These are phyloP conservation scores for Angophora floribunda DNA, from an alignment of 345 rosid species.

Conservation along the genomic window DNA sequence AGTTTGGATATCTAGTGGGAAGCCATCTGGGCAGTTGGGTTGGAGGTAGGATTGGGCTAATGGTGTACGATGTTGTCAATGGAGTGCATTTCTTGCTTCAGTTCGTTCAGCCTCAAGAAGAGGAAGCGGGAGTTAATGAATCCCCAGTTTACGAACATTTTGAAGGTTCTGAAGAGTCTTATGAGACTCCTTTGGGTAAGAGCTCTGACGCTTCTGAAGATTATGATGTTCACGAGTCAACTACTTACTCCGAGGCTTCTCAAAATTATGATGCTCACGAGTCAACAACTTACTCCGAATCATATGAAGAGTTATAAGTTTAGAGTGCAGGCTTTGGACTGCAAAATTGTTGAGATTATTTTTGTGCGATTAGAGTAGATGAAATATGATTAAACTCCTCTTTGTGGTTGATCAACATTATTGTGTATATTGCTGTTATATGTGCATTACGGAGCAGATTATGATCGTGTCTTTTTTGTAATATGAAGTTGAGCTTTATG, in stretches of 20 bases:
- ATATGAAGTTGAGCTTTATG: background rate
- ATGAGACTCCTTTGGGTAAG: background rate
- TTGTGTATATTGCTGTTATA: background rate
- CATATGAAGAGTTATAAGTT: background rate
- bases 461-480: background rate
- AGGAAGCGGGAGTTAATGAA: background rate
- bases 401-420: background rate
- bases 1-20: constrained; percentile 82
- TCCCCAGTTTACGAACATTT: background rate
- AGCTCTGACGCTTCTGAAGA: background rate
- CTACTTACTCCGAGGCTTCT: background rate
- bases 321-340: background rate
- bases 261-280: background rate
- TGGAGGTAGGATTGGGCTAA: constrained; percentile 89
- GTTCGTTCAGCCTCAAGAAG: constrained; percentile 25
- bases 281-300: background rate
- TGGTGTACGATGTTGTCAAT: constrained; percentile 79
- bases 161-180: constrained; percentile 3
- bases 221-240: background rate
- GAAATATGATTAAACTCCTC: background rate
- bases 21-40: constrained; percentile 93
- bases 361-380: background rate
- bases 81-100: constrained; percentile 56
- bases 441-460: background rate
- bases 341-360: background rate